Base-by-base conservation (phyloP, 2,329 filamentous ascomycete genomes). In the Aspergillus viridinutans region DNA sequence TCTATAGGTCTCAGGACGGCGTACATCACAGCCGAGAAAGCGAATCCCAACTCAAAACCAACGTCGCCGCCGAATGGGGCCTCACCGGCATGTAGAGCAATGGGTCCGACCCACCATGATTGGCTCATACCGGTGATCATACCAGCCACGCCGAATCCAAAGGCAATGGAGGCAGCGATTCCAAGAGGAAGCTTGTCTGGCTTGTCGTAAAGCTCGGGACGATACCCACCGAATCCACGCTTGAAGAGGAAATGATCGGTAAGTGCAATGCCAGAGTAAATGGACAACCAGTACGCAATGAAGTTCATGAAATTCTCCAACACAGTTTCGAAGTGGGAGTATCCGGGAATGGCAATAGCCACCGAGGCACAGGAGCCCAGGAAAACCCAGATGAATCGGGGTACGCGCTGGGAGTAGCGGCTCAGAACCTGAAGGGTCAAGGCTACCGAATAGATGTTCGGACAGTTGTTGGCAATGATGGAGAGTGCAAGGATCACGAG, bases 111-210 rank as follows among this genome's bases (percentile, higher is more conserved):
- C 62, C 78, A 88, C 86, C 87, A 91, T 0, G 78, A 72, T 72
- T 91, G 88, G 20, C 82, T 82, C 86, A 90, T 90, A 5, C 88
- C 88, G 7, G 83, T 76, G 2, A 89, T 80, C 65, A 88, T 86
- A 14, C 88, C 88, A 14, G 80, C 78, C 42, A 88, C 74, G 52
- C 88, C 88, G 54, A 83, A 82, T 65, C 77, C 77, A 71, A 90
- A 90, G 0, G 87, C 85, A 1, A 78, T 62, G 10, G 85, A 63
- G 4, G 88, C 87, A 0, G 88, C 86, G 50, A 87, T 78, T 9
- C 87, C 84, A 0, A 83, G 79, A 0, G 88, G 87, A 0, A 90
- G 79, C 52, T 80, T 81, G 0, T 73, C 67, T 0, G 81, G 79
- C 54, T 82, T 76, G 61, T 85, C 80, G 69, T 88, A 90, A 60